Conservation (phyloP, 75 land plant genomes). For the Selaginella moellendorffii region DNA sequence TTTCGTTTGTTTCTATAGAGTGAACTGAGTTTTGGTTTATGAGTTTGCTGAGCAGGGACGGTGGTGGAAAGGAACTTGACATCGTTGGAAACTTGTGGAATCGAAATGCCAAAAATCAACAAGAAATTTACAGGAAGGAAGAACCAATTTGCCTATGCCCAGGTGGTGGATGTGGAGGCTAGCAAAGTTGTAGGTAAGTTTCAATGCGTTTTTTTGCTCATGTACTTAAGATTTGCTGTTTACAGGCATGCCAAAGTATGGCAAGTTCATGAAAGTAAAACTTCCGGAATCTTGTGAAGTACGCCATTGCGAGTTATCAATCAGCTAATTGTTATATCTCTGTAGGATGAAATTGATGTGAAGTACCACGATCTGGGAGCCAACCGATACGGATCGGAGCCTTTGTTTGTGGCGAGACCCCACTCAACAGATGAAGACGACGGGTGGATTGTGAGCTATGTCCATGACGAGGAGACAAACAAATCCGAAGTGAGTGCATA, state of each 20-base stretch:
- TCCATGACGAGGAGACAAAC: neutral
- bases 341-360: neutral
- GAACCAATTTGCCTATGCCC: neutral
- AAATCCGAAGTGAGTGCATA: neutral
- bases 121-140: neutral
- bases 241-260: neutral
- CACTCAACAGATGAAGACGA: neutral
- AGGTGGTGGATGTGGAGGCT: neutral
- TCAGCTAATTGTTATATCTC: neutral
- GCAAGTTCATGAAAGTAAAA: neutral
- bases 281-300: neutral
- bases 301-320: neutral
- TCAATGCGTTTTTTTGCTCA: neutral
- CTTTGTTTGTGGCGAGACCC: neutral
- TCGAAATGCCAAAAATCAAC: neutral
- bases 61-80: neutral
- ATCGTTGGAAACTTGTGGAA: neutral
- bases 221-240: neutral
- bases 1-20: too few species aligned
- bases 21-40: too few species aligned
- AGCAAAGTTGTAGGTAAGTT: neutral
- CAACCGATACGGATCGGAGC: neutral
- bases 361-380: neutral
- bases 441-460: neutral
- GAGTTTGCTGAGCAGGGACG: neutral